Base-by-base conservation (phyloP, 2,329 filamentous ascomycete genomes). In the Claviceps fusiformis region DNA sequence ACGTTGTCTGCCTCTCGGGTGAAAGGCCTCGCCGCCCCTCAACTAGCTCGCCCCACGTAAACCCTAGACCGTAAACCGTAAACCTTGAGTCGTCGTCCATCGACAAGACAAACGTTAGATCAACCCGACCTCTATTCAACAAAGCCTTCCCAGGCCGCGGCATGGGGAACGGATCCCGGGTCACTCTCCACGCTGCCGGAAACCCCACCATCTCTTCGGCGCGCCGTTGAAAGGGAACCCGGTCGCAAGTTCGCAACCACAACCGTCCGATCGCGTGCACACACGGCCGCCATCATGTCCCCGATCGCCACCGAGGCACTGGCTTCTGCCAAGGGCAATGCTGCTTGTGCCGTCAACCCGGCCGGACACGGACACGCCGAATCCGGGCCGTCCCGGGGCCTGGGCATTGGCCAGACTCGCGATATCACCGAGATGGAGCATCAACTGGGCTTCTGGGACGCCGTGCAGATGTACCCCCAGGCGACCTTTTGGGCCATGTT, bases 391-490 rank as follows among this genome's bases (percentile, higher is more conserved):
- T 56, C 54, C 27, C 54, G 56, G 17, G 53, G 31, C 35, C 44
- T 59, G 31, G 57, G 58, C 10, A 61, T 62, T 29, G 58, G 61
- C 13, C 54, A 60, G n/a, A 62, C 62, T 8, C 62, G 59, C 49
- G 59, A 61, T 43, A 58, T 59, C 5, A 62, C 61, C 27, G 57
- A 59, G 52, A 58, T 58, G 2, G 62, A 63, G 51, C 62, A 63
- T 44, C 67, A 63, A 33, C 59, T 63, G 24, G 59, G 60, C 37
- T 63, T 63, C 56, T 61, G 61, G 59, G 59, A 76, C 9, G 62
- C 62, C 19, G 51, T 64, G 24, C 50, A 52, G 19, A 59, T 61
- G 54, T 95, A 64, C 45, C 59, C 60, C 19, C 60, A 63, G 50
- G 64, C 64, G 7, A 63, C 64, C 37, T 61, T 62, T 48, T 67